Conservation (phyloP, 305 asterid species). For the Solanum aculeatissimum region DNA sequence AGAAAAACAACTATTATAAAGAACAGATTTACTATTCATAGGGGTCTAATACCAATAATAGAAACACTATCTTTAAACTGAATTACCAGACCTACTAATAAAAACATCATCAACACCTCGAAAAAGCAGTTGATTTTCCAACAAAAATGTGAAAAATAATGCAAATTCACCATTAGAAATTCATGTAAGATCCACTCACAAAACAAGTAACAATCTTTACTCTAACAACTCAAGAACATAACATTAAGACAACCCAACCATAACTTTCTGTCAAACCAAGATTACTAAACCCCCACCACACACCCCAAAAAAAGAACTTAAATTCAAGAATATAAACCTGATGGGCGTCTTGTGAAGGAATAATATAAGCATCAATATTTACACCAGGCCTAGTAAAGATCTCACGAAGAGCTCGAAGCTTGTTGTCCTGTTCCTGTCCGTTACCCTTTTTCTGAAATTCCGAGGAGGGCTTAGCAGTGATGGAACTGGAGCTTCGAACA, state of each 20-base stretch:
- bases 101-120: background rate
- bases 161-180: background rate
- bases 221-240: background rate
- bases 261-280: background rate
- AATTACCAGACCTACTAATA: background rate
- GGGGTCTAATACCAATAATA: background rate
- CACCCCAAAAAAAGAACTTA: background rate
- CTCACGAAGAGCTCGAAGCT: constrained; percentile 62
- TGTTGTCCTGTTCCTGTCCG: constrained; percentile 36
- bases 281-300: background rate
- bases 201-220: background rate
- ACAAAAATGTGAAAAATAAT: background rate
- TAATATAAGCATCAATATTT: constrained; percentile 76
- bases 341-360: constrained; percentile 98
- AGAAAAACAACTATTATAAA: background rate
- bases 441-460: constrained; percentile 44
- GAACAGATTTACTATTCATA: background rate
- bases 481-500: constrained; percentile 43
- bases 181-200: background rate
- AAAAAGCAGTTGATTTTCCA: background rate
- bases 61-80: background rate
- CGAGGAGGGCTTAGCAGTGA: constrained; percentile 80
- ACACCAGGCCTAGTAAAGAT: constrained; percentile 58
- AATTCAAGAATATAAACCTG: constrained; percentile 37
- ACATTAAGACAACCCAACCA: background rate